Conservation (phyloP, 2,329 filamentous ascomycete species). For the Keithomyces neogunnii region DNA sequence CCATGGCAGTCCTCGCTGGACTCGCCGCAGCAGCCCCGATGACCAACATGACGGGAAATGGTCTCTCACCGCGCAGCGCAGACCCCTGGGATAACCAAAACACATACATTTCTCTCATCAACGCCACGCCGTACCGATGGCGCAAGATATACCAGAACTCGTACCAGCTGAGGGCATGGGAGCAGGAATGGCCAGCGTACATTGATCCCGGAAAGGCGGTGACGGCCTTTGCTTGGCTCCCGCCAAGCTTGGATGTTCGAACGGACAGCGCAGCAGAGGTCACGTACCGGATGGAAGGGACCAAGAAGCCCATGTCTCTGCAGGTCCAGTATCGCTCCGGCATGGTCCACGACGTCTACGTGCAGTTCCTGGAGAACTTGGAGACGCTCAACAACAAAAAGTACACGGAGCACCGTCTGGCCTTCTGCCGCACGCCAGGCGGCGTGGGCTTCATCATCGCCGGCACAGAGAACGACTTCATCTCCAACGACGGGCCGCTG, state of each 20-base stretch:
- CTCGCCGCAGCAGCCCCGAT: no score
- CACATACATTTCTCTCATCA: constrained; percentile 19
- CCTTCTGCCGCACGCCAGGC: constrained; percentile 8
- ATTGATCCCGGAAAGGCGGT: constrained; percentile 18
- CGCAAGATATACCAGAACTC: constrained; percentile 9
- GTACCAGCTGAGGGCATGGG: constrained; percentile 15
- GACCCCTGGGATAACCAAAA: neutral
- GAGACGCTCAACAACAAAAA: constrained; percentile 12
- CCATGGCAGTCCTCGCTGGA: no score
- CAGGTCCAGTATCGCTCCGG: constrained; percentile 14
- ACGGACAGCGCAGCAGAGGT: constrained; percentile 19
- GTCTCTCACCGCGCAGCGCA: neutral
- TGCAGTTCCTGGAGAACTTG: constrained; percentile 16
- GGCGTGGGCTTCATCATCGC: constrained; percentile 20
- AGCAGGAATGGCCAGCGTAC: constrained; percentile 13
- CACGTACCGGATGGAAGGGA: constrained; percentile 19
- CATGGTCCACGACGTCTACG: constrained; percentile 4
- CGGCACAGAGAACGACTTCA: constrained; percentile 21
- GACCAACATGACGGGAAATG: no score
- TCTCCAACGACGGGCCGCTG: constrained; percentile 14
- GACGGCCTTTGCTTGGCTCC: constrained; percentile 2
- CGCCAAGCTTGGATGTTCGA: neutral
- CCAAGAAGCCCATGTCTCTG: constrained; percentile 17
- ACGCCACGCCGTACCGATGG: constrained; percentile 26
- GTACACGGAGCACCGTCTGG: constrained; percentile 10